Evolutionary conservation across 306 rosid species (phyloP), one percentile per base, ranked within the genome.

Genomic region (Cucurbita pepo): DNA sequence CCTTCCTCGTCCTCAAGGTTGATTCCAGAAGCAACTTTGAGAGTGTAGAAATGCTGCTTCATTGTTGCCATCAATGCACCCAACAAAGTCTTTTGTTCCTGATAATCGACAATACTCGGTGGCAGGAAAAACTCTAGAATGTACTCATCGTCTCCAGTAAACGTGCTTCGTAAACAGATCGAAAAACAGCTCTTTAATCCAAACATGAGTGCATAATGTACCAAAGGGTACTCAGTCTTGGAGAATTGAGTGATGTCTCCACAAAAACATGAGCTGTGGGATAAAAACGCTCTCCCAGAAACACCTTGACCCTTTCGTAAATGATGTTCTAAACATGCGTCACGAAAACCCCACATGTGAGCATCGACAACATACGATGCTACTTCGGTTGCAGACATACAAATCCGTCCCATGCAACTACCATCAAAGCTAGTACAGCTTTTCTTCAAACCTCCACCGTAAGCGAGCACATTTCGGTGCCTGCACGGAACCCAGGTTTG

Each of bases 401-500:
- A 92, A 69, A 92, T 85, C 79, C 77, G 88, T 65, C 86, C 93
- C 93, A 83, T 88, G 83, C 93, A 90, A 82, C 79, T 79, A 38
- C 96, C 96, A 76, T 90, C 96, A 75, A 92, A 82, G 74, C 96
- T 87, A 4, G 85, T 85, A 69, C 97, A 92, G 76, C 53, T 87
- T 81, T 88, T 92, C 90, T 81, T 86, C 69, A 80, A 73, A 75
- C 96, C 97, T 30, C 96, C 95, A 16, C 95, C 97, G 19, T 86
- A 50, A 48, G 92, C 91, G 78, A 92, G 82, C 78, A 92, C 92
- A 60, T 83, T 88, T 25, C 96, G 82, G 75, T 88, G 91, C 93
- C 81, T 83, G 71, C 96, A 92, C 0, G 98, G 96, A 82, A 92
- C 90, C 98, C 98, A 90, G n/a, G 96, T 90, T 87, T 92, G 98